A percentile compares a stretch with the other conserved stretches of the same genome.
Conservation (phyloP, 2,329 filamentous ascomycete species). For the Hypoxylon rubiginosum region DNA sequence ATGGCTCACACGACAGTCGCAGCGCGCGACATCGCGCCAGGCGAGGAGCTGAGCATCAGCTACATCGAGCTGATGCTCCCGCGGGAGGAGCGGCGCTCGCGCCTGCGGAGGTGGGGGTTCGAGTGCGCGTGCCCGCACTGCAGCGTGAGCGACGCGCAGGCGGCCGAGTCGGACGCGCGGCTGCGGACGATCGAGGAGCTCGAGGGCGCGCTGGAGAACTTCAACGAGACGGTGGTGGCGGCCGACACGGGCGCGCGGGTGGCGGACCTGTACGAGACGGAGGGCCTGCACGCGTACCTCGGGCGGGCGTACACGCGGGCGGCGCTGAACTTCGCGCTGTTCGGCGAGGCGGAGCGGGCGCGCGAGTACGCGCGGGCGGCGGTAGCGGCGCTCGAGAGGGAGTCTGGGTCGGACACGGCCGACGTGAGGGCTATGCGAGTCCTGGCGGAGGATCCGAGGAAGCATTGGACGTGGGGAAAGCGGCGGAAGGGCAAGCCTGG, state of each 20-base stretch:
- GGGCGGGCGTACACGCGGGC: constrained; percentile 55
- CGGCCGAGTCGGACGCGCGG: constrained; percentile 68
- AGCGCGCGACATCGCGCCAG: constrained; percentile 53
- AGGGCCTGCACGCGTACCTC: constrained; percentile 52
- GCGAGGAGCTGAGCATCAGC: constrained; percentile 56
- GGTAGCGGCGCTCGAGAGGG: constrained; percentile 50
- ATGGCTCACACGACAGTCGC: constrained; percentile 56
- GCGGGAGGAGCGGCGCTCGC: constrained; percentile 48
- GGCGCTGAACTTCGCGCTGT: constrained; percentile 56
- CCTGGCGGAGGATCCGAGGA: constrained; percentile 50
- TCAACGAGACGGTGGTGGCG: constrained; percentile 71
- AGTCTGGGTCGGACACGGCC: constrained; percentile 48
- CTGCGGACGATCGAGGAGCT: constrained; percentile 76
- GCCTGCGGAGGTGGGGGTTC: constrained; percentile 55
- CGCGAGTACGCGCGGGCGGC: constrained; percentile 52
- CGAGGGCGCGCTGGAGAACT: constrained; percentile 70
- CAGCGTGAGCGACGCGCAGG: constrained; percentile 32
- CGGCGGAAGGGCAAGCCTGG: constrained; percentile 20
- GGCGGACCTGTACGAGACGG: constrained; percentile 53
- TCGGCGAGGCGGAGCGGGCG: constrained; percentile 52
- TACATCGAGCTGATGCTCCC: constrained; percentile 53
- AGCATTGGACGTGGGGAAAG: constrained; percentile 54
- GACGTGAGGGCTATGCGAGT: constrained; percentile 52
- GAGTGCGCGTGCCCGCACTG: constrained; percentile 54
- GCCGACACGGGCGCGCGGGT: constrained; percentile 62